Evolutionary conservation across 2,329 filamentous ascomycete genomes (phyloP), one percentile per base, ranked within the genome.

Genomic region (Arthrobotrys conoides): DNA sequence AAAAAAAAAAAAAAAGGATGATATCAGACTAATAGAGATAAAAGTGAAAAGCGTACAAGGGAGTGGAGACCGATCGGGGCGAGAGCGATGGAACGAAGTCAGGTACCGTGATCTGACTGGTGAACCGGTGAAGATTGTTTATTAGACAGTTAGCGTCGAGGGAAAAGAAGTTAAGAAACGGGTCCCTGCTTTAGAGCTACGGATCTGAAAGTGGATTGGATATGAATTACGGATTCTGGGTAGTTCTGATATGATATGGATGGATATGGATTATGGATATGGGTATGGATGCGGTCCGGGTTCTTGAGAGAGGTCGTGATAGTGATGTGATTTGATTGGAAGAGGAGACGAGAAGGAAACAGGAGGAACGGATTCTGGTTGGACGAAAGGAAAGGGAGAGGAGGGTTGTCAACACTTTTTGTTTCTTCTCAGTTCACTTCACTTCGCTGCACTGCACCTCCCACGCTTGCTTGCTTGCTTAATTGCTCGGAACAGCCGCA

Each of bases 291-390:
- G 6, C 38, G 38, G 27, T 8, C 33, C 24, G 70, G 61, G 46
- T 71, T 51, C 41, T 61, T 61, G 57, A 61, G 57, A 61, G 53
- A 36, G 67, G 66, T 70, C 59, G 69, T 67, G 70, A 73, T 67
- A 38, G 63, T 73, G 69, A 71, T 48, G 65, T 44, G 68, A 65
- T 72, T 59, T 77, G 73, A 77, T 77, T 77, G 73, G 73, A 77
- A 71, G 73, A 77, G 73, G 73, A 77, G 73, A 77, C 73, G 73
- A 77, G 73, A 66, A 22, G 65, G 65, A 63, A 66, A 61, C 68
- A 53, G 67, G 67, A 69, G 67, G 41, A 38, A 61, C 63, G 73
- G 44, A 51, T 61, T 77, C 72, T 77, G 73, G 73, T 77, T 77
- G 73, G 73, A 51, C 63, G 73, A 20, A 48, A 30, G 57, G 49